These are phyloP conservation scores for Uncinocarpus reesii DNA, from an alignment of 2,329 filamentous ascomycete species.

Conservation along the genomic window DNA sequence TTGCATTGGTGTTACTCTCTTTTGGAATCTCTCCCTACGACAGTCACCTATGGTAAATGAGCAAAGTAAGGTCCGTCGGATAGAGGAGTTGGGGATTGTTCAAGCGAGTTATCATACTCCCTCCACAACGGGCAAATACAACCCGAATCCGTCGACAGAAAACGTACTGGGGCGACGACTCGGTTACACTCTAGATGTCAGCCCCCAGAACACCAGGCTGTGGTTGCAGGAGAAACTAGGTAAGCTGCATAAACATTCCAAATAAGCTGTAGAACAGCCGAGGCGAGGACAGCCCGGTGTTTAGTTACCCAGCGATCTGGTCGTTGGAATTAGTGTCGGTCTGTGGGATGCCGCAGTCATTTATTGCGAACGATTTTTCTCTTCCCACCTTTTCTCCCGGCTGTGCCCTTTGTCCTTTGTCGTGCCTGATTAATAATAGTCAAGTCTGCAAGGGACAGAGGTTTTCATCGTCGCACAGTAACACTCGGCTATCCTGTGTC, in stretches of 20 bases:
- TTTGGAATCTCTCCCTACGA: too few relatives aligned
- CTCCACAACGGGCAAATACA: too few relatives aligned
- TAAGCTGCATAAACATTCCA: neutral
- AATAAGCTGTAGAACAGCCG: too few relatives aligned
- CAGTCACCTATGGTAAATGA: too few relatives aligned
- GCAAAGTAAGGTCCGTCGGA: too few relatives aligned
- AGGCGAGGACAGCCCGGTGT: neutral
- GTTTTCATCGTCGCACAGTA: neutral
- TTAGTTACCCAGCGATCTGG: neutral
- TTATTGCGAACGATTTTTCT: neutral
- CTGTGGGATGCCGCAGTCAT: neutral
- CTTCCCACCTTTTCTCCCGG: neutral
- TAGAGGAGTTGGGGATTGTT: too few relatives aligned
- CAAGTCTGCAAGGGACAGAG: slow-evolving; percentile 5
- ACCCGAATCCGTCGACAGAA: too few relatives aligned
- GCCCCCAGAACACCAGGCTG: too few relatives aligned
- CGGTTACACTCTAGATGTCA: too few relatives aligned
- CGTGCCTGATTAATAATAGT: neutral
- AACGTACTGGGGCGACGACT: too few relatives aligned
- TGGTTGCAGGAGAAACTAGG: neutral
- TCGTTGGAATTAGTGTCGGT: neutral
- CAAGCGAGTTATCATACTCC: too few relatives aligned
- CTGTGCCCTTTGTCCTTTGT: neutral
- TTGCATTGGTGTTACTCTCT: too few relatives aligned
- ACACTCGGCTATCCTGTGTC: neutral